Evolutionary conservation across 164 flowering plant species (phyloP), one percentile per base, ranked within the genome.

Genomic region (Tetracentron sinense): DNA sequence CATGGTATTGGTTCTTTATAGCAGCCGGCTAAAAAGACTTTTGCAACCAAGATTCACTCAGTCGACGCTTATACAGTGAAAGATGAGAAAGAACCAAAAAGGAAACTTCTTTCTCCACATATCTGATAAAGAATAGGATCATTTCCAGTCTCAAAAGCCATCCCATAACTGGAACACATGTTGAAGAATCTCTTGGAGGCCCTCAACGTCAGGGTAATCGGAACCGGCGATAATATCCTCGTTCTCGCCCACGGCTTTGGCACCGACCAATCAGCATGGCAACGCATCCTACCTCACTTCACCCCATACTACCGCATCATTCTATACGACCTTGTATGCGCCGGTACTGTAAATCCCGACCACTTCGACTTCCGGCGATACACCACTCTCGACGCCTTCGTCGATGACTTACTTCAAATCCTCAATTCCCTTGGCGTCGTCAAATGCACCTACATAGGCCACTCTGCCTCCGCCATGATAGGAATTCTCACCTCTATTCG

Each of bases 191-290:
- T 7, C 19, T 72, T 94, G 3, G 85, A 88, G 62, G 87, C 86
- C 23, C 81, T 95, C 10, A 92, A 95, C 61, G 99, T 95, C 27
- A 75, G 85, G 15, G 90, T 84, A 1, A 78, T 83, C 35, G 96
- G 97, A 15, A 47, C 78, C 63, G 90, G 90, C 63, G 82, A 83
- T 19, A 74, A 54, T 42, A 3, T 78, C 44, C 74, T 95, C 2
- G 97, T 95, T 22, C 63, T 95, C 6, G 89, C 97, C 16, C 97
- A 92, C 28, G 97, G 99, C 10, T 74, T 85, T 74, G 97, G 99
- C 64, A 95, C 97, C 26, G 99, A 95, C 71, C 99, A 95, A 50
- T 88, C 99, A 3, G 96, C 87, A 0, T 95, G 97, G 99, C 82
- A 88, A 30, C 79, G 89, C 27, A 83, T 95, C 66, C 77, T 86